Conservation (phyloP, 257 asterid species). For the Lavandula angustifolia region DNA sequence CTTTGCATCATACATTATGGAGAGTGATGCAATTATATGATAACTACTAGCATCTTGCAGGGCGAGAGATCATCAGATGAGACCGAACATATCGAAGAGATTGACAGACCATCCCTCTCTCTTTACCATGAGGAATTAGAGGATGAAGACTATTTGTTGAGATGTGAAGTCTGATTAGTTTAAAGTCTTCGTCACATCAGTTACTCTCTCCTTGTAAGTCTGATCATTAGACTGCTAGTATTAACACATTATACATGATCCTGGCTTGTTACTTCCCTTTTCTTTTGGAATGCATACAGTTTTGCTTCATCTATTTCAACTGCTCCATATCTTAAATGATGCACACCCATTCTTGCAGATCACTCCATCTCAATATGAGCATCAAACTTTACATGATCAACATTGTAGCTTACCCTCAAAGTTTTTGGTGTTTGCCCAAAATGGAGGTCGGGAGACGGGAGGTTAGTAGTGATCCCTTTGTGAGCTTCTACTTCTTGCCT, state of each 20-base stretch:
- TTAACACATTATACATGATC: conserved; percentile 9
- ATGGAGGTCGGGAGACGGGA: not conserved
- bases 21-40: conserved; percentile 4
- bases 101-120: conserved; percentile 46
- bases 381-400: conserved; percentile 5
- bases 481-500: conserved; percentile 3
- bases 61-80: conserved; percentile 58
- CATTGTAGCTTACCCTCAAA: not conserved
- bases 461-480: not conserved
- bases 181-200: not conserved
- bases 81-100: conserved; percentile 32
- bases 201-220: not conserved
- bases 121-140: conserved; percentile 86
- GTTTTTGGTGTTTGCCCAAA: not conserved
- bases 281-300: not conserved
- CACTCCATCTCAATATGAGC: conserved; percentile 3
- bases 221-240: not conserved
- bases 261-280: not conserved
- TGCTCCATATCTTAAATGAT: not conserved
- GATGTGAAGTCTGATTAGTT: conserved; percentile 34
- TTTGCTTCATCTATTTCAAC: not conserved
- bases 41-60: conserved; percentile 45
- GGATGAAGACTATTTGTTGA: conserved; percentile 71
- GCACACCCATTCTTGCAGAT: conserved; percentile 28
- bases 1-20: not conserved